Percentiles rank a stretch among this genome's conserved stretches.
Conservation (phyloP, 805 yeast species). For the Candida gorgasii region DNA sequence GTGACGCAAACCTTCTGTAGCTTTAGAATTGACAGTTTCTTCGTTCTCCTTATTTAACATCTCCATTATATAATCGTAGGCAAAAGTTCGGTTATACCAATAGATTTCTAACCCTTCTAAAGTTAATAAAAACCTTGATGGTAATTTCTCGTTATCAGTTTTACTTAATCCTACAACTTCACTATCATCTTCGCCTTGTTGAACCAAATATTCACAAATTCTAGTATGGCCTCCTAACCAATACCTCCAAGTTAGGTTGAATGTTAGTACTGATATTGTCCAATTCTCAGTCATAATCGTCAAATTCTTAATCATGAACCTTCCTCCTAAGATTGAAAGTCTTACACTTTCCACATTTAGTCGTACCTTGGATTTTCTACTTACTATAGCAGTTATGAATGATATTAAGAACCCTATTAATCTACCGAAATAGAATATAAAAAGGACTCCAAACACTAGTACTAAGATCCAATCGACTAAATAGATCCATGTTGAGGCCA, state of each 20-base stretch:
- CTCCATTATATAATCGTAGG: conserved; percentile 67
- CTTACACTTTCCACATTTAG: conserved; percentile 73
- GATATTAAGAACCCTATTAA: conserved; percentile 63
- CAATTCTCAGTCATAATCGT: conserved; percentile 73
- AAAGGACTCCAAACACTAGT: conserved; percentile 57
- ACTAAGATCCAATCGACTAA: conserved; percentile 79
- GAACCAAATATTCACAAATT: conserved; percentile 33
- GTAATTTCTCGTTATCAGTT: conserved; percentile 48
- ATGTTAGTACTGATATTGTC: conserved; percentile 67
- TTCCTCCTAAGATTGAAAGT: conserved; percentile 79
- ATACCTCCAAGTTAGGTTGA: conserved; percentile 85
- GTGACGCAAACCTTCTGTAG: too few relatives aligned
- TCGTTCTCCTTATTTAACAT: conserved; percentile 21
- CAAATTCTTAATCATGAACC: conserved; percentile 74
- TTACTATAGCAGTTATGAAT: conserved; percentile 51
- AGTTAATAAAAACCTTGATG: conserved; percentile 56
- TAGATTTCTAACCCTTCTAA: conserved; percentile 82
- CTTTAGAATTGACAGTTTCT: too few relatives aligned
- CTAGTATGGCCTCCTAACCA: conserved; percentile 63
- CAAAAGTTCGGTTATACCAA: conserved; percentile 73
- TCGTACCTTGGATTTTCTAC: conserved; percentile 62
- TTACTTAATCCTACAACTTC: conserved; percentile 12
- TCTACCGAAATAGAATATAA: conserved; percentile 77
- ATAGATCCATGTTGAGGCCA: conserved; percentile 59
- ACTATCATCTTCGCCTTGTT: conserved; percentile 16